These are phyloP conservation scores for Beauveria sp. DNA, from an alignment of 2,329 filamentous ascomycete genomes.

Conservation along the genomic window DNA sequence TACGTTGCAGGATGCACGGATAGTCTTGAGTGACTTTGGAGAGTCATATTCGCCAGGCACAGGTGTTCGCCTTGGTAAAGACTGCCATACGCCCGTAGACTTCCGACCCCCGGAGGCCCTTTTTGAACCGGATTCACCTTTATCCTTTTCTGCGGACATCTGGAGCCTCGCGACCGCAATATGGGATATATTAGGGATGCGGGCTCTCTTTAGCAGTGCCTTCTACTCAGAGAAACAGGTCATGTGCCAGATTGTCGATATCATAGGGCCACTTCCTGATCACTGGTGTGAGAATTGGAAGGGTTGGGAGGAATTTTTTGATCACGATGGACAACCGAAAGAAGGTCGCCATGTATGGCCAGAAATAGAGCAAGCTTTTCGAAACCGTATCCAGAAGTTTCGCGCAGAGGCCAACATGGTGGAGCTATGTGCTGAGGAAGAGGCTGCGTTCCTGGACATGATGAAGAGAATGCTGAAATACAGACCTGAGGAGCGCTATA, in stretches of 20 bases:
- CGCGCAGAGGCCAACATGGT: conserved; percentile 7
- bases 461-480: conserved; percentile 12
- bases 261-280: conserved; percentile 9
- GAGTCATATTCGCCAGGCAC: background rate
- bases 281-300: conserved; percentile 10
- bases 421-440: conserved; percentile 5
- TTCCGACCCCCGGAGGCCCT: background rate
- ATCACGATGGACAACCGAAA: background rate
- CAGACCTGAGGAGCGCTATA: conserved; percentile 9
- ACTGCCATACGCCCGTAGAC: conserved; percentile 1
- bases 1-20: background rate
- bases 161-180: conserved; percentile 9
- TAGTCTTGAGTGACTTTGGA: background rate
- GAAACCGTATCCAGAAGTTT: conserved; percentile 10
- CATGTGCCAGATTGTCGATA: conserved; percentile 7
- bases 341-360: conserved; percentile 2
- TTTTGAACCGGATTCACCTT: background rate
- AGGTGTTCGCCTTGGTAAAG: background rate
- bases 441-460: conserved; percentile 11
- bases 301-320: background rate
- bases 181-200: conserved; percentile 6
- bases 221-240: background rate
- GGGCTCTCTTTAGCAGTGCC: background rate
- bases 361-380: background rate
- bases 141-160: conserved; percentile 5